phyloP scores from a whole-genome alignment of 1,284 basidiomycete genomes.

The Pascua sp. region DNA sequence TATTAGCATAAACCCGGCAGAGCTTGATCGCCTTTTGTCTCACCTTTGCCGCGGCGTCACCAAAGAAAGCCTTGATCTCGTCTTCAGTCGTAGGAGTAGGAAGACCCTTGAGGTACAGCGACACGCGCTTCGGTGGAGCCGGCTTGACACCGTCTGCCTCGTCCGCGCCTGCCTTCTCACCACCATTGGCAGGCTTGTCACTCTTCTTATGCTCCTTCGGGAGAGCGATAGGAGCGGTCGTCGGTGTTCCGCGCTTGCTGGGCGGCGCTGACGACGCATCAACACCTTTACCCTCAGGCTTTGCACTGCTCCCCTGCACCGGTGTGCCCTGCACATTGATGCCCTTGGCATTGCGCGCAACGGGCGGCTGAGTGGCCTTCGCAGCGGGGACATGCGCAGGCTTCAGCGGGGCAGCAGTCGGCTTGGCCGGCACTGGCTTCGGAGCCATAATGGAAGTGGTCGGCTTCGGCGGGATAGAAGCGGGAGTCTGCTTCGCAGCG shows the following conservation, averaged over 20 bases:
- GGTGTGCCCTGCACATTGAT: no score
- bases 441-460: conserved; percentile 9
- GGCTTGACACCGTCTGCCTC: conserved; percentile 61
- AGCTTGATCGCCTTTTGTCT: conserved; percentile 1
- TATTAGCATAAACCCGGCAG: neutral
- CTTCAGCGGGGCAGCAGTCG: neutral
- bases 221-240: conserved; percentile 1
- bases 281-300: no score
- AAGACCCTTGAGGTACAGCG: conserved; percentile 71
- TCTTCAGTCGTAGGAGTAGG: conserved; percentile 59
- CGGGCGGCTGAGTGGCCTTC: neutral
- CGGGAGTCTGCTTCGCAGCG: conserved; percentile 11
- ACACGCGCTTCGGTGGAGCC: conserved; percentile 72
- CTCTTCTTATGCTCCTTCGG: conserved; percentile 1
- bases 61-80: conserved; percentile 72
- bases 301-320: no score
- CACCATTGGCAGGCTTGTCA: conserved; percentile 9
- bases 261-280: neutral
- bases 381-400: neutral
- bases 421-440: conserved; percentile 12
- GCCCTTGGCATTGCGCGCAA: no score
- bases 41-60: conserved; percentile 32
- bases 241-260: conserved; percentile 12
- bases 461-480: conserved; percentile 43
- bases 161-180: conserved; percentile 25